A percentile compares a stretch with the other conserved stretches of the same genome.
Evolutionary conservation across 192 early-diverging fungal species (phyloP).

Genomic region (Backusella luteola): DNA sequence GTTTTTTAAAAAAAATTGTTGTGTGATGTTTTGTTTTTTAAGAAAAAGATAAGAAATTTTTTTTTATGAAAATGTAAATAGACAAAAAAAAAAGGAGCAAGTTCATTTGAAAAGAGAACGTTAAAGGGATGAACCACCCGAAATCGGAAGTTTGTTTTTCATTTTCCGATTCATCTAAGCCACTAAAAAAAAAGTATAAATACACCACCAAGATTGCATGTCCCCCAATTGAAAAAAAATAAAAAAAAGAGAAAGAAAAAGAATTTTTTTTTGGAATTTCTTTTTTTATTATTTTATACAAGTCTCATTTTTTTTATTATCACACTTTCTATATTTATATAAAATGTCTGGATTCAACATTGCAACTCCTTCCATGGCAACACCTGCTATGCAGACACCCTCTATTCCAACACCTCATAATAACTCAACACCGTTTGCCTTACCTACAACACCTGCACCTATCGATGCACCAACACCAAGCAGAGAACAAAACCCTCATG

Average conservation of each 20-base stretch:
- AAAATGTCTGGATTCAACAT: slow-evolving; percentile 42
- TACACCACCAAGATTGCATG: slow-evolving; percentile 12
- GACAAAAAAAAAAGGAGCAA: background rate
- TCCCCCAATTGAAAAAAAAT: slow-evolving; percentile 1
- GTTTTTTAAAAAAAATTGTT: background rate
- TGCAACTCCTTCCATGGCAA: slow-evolving; percentile 36
- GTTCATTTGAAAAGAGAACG: background rate
- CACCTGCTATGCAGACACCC: slow-evolving; percentile 34
- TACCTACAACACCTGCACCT: slow-evolving; percentile 41
- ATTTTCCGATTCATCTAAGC: slow-evolving; percentile 18
- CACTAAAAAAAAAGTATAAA: slow-evolving; percentile 31
- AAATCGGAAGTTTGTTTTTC: slow-evolving; percentile 6
- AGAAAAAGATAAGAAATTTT: background rate
- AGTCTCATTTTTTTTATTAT: background rate
- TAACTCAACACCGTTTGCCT: slow-evolving; percentile 33
- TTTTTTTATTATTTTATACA: slow-evolving; percentile 9
- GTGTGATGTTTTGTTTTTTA: background rate
- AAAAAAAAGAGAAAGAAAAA: slow-evolving; percentile 11
- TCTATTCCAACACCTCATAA: slow-evolving; percentile 24
- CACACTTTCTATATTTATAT: slow-evolving; percentile 9
- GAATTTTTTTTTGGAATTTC: slow-evolving; percentile 5
- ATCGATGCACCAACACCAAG: slow-evolving; percentile 42
- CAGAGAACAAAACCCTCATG: slow-evolving; percentile 41
- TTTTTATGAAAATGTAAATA: background rate
- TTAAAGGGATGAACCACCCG: background rate